A percentile compares a stretch with the other conserved stretches of the same genome.
These are phyloP conservation scores for Linum trigynum DNA, from an alignment of 345 rosid genomes.

Conservation along the genomic window DNA sequence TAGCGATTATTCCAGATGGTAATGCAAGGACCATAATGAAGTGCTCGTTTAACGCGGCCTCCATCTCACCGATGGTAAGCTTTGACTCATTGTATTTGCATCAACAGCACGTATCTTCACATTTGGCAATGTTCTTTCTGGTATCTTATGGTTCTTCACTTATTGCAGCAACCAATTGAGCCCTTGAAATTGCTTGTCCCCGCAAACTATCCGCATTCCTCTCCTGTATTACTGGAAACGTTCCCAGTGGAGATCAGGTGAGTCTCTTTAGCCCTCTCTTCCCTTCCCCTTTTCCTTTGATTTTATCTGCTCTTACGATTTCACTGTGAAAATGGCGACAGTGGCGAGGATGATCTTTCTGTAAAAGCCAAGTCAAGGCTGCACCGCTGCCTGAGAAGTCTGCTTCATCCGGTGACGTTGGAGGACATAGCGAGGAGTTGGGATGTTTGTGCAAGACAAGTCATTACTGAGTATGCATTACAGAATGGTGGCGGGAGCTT, in stretches of 20 bases:
- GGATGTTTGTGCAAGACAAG: background rate
- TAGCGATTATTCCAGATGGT: background rate
- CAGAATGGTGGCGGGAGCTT: background rate
- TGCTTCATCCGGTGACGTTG: background rate
- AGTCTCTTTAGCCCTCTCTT: no score
- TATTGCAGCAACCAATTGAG: background rate
- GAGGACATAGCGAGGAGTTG: background rate
- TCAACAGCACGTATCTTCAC: background rate
- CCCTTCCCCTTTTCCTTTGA: no score
- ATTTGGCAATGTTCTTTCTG: background rate
- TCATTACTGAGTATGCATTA: background rate
- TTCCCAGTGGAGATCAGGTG: background rate
- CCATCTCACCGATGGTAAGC: background rate
- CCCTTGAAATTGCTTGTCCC: background rate
- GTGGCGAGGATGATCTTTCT: background rate
- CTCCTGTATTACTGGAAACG: background rate
- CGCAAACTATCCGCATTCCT: background rate
- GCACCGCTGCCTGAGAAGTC: background rate
- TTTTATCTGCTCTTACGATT: no score
- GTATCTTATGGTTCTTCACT: background rate
- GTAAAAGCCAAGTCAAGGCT: background rate
- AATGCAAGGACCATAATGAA: background rate
- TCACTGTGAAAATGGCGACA: no score
- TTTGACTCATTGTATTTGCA: no score
- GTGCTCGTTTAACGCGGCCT: background rate